phyloP scores from a whole-genome alignment of 805 yeast species.

The Maudiozyma saulgeensis region DNA sequence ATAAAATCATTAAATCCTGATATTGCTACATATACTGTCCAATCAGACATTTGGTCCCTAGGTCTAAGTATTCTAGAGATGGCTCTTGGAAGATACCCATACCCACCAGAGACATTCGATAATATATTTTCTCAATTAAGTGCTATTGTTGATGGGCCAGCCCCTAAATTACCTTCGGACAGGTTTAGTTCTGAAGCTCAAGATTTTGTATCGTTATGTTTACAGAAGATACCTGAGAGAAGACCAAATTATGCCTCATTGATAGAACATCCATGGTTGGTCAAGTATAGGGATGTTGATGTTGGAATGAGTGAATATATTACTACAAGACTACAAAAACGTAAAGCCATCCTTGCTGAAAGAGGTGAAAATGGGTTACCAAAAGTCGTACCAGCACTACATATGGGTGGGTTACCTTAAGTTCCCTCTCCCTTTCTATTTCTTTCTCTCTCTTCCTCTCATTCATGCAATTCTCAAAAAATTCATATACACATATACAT shows the following conservation, averaged over 20 bases:
- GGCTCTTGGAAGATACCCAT: slow-evolving; percentile 89
- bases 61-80: slow-evolving; percentile 82
- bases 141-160: slow-evolving; percentile 94
- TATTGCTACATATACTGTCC: slow-evolving; percentile 78
- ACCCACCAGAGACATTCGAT: slow-evolving; percentile 86
- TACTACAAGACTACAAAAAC: slow-evolving; percentile 27
- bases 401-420: slow-evolving; percentile 28
- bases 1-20: slow-evolving; percentile 68
- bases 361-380: slow-evolving; percentile 21
- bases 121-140: slow-evolving; percentile 86
- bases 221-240: slow-evolving; percentile 68
- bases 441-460: no score
- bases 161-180: slow-evolving; percentile 63
- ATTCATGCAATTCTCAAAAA: no score
- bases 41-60: slow-evolving; percentile 91
- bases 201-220: slow-evolving; percentile 66
- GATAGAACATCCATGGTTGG: slow-evolving; percentile 77
- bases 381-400: slow-evolving; percentile 28
- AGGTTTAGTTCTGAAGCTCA: slow-evolving; percentile 68
- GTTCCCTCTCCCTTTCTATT: neutral
- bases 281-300: slow-evolving; percentile 37
- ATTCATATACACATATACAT: no score
- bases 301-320: slow-evolving; percentile 32
- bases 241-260: slow-evolving; percentile 76
- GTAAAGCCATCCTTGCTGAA: slow-evolving; percentile 19